Conservation (phyloP, 2,329 filamentous ascomycete genomes). For the Taxawa tesnikishii region DNA sequence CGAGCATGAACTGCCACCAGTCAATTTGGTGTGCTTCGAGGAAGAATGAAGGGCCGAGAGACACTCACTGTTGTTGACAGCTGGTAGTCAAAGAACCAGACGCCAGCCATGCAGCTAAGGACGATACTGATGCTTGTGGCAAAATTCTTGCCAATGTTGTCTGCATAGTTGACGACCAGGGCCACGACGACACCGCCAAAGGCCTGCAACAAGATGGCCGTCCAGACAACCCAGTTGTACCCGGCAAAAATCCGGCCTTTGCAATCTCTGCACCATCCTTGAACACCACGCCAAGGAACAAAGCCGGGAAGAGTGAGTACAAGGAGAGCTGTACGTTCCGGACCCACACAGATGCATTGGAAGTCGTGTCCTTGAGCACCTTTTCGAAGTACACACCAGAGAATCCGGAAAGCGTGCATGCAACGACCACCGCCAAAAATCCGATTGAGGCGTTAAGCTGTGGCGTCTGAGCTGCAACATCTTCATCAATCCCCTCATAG, state of each 20-base stretch:
- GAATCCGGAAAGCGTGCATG: constrained; percentile 69
- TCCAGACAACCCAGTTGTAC: constrained; percentile 88
- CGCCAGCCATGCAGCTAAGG: constrained; percentile 72
- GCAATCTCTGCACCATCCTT: constrained; percentile 77
- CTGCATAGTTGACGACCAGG: constrained; percentile 68
- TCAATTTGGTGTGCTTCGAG: too few species aligned
- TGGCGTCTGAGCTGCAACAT: constrained; percentile 39
- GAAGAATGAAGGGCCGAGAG: too few species aligned
- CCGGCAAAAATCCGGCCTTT: constrained; percentile 85
- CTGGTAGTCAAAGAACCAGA: constrained; percentile 72
- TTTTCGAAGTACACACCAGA: constrained; percentile 86
- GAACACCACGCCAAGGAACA: constrained; percentile 75
- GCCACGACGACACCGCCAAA: constrained; percentile 74
- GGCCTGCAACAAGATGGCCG: constrained; percentile 70
- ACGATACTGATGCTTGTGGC: constrained; percentile 87
- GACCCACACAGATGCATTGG: constrained; percentile 73
- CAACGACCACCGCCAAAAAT: constrained; percentile 62
- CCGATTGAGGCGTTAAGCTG: constrained; percentile 70
- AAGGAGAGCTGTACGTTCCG: constrained; percentile 90
- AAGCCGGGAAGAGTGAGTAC: constrained; percentile 81
- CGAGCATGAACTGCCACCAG: constrained; percentile 58
- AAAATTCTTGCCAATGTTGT: constrained; percentile 90
- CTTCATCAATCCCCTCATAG: constrained; percentile 73
- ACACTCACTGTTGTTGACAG: constrained; percentile 58
- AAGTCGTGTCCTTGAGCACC: constrained; percentile 73